Evolutionary conservation across 768 basidiomycete genomes (phyloP).

Genomic region (Holtermanniella nyarrowii): DNA sequence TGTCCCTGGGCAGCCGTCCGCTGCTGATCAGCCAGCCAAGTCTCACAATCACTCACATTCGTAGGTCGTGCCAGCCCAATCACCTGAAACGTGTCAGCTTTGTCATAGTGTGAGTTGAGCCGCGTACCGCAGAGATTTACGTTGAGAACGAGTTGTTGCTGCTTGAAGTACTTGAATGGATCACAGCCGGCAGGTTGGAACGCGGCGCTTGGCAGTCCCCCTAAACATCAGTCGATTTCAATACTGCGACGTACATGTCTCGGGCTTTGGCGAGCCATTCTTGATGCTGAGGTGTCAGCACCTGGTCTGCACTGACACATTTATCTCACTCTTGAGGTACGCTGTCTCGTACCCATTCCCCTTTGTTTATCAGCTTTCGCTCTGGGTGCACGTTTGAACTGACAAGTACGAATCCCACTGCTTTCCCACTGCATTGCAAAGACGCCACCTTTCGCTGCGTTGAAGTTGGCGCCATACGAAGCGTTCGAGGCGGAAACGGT

Average conservation of each 20-base stretch:
- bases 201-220: conserved; percentile 33
- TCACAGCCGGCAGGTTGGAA: conserved; percentile 35
- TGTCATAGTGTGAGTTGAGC: not conserved
- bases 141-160: conserved; percentile 36
- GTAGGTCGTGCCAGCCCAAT: conserved; percentile 34
- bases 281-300: conserved; percentile 13
- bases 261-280: conserved; percentile 11
- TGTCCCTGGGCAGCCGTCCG: conserved; percentile 33
- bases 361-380: conserved; percentile 4
- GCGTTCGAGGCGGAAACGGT: conserved; percentile 68
- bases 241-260: conserved; percentile 16
- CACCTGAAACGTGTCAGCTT: conserved; percentile 19
- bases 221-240: conserved; percentile 8
- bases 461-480: conserved; percentile 75
- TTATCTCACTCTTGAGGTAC: conserved; percentile 34
- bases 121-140: conserved; percentile 37
- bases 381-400: conserved; percentile 4
- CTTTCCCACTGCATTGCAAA: conserved; percentile 87
- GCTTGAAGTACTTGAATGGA: conserved; percentile 29
- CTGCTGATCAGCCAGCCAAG: not conserved
- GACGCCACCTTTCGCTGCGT: conserved; percentile 67
- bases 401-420: conserved; percentile 48
- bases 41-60: conserved; percentile 15
- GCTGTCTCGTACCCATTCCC: conserved; percentile 33
- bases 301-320: not conserved